These are phyloP conservation scores for Camelina laxa DNA, from an alignment of 345 rosid species.

Conservation along the genomic window DNA sequence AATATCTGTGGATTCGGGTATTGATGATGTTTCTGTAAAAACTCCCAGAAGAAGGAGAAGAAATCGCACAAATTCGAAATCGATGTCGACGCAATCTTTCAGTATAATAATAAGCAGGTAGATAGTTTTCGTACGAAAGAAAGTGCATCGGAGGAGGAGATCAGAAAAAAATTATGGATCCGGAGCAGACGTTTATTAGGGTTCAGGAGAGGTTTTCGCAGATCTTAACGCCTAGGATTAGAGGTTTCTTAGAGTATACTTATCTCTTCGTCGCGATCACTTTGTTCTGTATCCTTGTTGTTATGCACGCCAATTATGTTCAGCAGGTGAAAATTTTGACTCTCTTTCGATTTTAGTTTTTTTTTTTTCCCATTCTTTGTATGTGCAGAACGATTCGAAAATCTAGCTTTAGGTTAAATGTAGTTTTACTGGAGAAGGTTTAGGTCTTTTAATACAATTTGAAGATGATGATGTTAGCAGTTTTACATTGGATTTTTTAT, in stretches of 20 bases:
- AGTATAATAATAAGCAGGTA: background rate
- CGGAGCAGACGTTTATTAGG: slow-evolving; percentile 95
- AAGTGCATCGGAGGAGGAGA: background rate
- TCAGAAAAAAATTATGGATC: slow-evolving; percentile 65
- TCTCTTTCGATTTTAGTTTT: background rate
- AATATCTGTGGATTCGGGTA: slow-evolving; percentile 1
- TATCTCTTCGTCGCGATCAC: slow-evolving; percentile 81
- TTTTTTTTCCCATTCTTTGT: too few relatives aligned
- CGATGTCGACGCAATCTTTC: slow-evolving; percentile 29
- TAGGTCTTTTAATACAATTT: background rate
- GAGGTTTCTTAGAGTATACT: slow-evolving; percentile 82
- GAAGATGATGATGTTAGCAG: too few relatives aligned
- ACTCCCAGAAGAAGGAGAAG: slow-evolving; percentile 7
- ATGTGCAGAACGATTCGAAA: background rate
- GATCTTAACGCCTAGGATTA: slow-evolving; percentile 75
- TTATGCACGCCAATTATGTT: slow-evolving; percentile 99
- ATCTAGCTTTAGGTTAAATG: slow-evolving; percentile 8
- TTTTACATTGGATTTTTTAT: too few relatives aligned
- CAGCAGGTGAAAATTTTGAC: slow-evolving; percentile 63
- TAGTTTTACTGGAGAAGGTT: background rate
- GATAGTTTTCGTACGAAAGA: background rate
- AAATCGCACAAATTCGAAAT: background rate
- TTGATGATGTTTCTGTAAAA: background rate
- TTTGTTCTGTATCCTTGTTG: slow-evolving; percentile 88
- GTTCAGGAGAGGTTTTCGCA: slow-evolving; percentile 95